Conservation (phyloP, 257 asterid genomes). For the Solanum pennellii region DNA sequence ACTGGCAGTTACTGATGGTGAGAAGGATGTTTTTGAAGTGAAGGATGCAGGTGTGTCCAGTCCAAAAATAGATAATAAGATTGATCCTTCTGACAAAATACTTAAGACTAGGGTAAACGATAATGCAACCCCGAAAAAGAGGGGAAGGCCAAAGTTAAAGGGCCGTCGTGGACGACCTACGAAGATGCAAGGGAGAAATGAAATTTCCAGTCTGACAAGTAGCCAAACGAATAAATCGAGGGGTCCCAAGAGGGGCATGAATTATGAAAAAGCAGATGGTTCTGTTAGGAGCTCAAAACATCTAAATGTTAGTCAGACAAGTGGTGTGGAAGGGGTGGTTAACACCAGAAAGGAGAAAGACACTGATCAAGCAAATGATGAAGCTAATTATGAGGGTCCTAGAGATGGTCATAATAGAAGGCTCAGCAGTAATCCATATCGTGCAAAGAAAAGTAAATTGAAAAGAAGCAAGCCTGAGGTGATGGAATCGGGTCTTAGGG, state of each 20-base stretch:
- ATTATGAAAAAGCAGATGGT: slow-evolving; percentile 1
- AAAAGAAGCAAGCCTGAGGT: slow-evolving; percentile 4
- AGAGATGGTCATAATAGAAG: slow-evolving; percentile 7
- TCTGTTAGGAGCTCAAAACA: slow-evolving; percentile 3
- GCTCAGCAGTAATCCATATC: not conserved
- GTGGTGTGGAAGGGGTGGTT: not conserved
- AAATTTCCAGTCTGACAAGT: not conserved
- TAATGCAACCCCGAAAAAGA: not conserved
- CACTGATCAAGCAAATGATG: not conserved
- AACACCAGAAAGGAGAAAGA: not conserved
- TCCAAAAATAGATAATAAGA: slow-evolving; percentile 2
- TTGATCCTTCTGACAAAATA: not conserved
- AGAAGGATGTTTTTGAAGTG: slow-evolving; percentile 19
- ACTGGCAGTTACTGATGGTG: slow-evolving; percentile 32
- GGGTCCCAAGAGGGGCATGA: not conserved
- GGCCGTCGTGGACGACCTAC: slow-evolving; percentile 27
- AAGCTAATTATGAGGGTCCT: not conserved
- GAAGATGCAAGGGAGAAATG: slow-evolving; percentile 8
- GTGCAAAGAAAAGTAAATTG: slow-evolving; percentile 3
- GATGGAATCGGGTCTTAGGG: slow-evolving; percentile 40
- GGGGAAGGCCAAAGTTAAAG: slow-evolving; percentile 6
- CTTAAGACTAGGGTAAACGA: not conserved
- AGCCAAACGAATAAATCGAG: not conserved
- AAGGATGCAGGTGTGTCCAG: slow-evolving; percentile 5
- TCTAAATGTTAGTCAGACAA: not conserved